Evolutionary conservation across 2,329 filamentous ascomycete genomes (phyloP).

Genomic region (Pseudogymnoascus sp.): DNA sequence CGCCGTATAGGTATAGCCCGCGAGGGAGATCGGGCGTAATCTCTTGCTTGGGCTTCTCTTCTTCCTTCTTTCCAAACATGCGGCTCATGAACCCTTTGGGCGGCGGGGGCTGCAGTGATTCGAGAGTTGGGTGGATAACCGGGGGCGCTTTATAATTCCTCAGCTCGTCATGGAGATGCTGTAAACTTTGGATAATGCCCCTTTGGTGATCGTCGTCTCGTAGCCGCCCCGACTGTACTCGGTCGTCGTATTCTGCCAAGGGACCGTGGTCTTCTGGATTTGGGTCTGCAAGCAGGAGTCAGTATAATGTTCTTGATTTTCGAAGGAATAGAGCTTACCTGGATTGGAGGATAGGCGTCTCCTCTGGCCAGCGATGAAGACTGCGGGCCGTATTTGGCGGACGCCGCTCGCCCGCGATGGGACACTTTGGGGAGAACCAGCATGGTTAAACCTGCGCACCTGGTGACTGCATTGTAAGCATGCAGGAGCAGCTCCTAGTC

Average conservation of each 20-base stretch:
- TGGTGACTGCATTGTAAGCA: not conserved
- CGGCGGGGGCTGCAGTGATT: slow-evolving; percentile 53
- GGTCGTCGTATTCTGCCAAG: slow-evolving; percentile 76
- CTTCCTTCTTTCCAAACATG: slow-evolving; percentile 42
- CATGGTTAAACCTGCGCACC: not conserved
- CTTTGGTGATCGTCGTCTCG: slow-evolving; percentile 87
- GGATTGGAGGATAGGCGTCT: not conserved
- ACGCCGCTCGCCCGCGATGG: not conserved
- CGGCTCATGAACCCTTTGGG: slow-evolving; percentile 46
- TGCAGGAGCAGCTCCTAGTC: not conserved
- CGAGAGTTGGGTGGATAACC: slow-evolving; percentile 69
- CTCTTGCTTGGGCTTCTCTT: slow-evolving; percentile 32
- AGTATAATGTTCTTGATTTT: not conserved
- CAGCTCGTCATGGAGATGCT: slow-evolving; percentile 81
- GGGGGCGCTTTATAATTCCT: slow-evolving; percentile 62
- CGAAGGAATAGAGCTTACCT: not conserved
- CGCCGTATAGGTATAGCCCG: slow-evolving; percentile 89
- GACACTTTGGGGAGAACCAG: not conserved
- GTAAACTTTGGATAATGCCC: slow-evolving; percentile 79
- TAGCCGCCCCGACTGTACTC: slow-evolving; percentile 65
- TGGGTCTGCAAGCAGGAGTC: not conserved
- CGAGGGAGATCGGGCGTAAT: slow-evolving; percentile 72
- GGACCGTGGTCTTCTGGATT: slow-evolving; percentile 47
- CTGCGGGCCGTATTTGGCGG: not conserved
- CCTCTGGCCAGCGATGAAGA: not conserved